Conservation (phyloP, 495 filamentous ascomycete genomes). For the Lophium mytilinum region DNA sequence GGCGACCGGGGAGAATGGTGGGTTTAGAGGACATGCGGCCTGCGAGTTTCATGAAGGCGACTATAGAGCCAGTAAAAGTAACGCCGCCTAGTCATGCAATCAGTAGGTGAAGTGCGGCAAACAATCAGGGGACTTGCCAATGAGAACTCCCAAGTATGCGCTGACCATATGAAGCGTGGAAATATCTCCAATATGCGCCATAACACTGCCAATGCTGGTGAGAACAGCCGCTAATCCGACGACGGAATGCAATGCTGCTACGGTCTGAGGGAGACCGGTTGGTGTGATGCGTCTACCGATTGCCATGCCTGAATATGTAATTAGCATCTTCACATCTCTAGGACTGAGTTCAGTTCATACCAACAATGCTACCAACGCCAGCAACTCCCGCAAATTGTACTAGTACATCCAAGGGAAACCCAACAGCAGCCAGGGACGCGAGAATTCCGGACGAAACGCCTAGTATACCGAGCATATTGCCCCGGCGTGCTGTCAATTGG, state of each 20-base stretch:
- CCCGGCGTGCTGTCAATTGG: conserved; percentile 67
- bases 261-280: conserved; percentile 72
- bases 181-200: conserved; percentile 56
- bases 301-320: conserved; percentile 27
- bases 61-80: conserved; percentile 76
- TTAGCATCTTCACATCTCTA: neutral
- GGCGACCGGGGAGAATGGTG: conserved; percentile 57
- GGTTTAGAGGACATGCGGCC: conserved; percentile 69
- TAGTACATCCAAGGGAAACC: conserved; percentile 63
- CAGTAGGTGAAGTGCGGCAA: neutral
- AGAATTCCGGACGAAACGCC: conserved; percentile 71
- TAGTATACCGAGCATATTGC: conserved; percentile 72
- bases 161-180: conserved; percentile 68
- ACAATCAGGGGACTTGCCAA: conserved; percentile 36
- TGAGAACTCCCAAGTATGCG: conserved; percentile 70
- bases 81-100: conserved; percentile 41
- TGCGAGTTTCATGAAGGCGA: conserved; percentile 72
- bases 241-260: conserved; percentile 73
- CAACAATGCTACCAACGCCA: conserved; percentile 52
- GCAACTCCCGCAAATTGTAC: conserved; percentile 67
- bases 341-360: conserved; percentile 14
- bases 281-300: conserved; percentile 78
- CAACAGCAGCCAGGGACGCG: conserved; percentile 68
- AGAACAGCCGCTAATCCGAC: conserved; percentile 74
- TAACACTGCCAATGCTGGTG: conserved; percentile 72